These are phyloP conservation scores for Sarocladiaceae sp. DNA, from an alignment of 2,329 filamentous ascomycete species.

Conservation along the genomic window DNA sequence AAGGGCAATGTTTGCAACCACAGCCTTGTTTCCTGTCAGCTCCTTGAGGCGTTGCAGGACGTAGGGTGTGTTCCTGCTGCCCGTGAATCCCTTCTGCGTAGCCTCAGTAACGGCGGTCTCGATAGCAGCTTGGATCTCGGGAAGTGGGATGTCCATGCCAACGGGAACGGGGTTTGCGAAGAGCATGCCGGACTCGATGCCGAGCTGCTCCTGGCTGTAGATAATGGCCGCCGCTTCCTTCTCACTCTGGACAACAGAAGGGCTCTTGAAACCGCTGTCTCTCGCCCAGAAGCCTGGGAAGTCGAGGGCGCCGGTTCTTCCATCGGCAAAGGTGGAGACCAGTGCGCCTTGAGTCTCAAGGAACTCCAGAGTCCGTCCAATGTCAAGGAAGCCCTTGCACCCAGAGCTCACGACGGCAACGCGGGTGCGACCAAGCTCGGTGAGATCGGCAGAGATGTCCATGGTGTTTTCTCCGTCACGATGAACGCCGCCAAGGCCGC, in stretches of 20 bases:
- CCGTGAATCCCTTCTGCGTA: slow-evolving; percentile 57
- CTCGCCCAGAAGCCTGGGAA: slow-evolving; percentile 92
- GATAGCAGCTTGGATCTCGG: slow-evolving; percentile 65
- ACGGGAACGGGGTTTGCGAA: slow-evolving; percentile 86
- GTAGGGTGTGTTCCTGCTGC: slow-evolving; percentile 78
- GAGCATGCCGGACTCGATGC: slow-evolving; percentile 70
- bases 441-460: slow-evolving; percentile 93
- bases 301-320: slow-evolving; percentile 63
- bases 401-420: slow-evolving; percentile 86
- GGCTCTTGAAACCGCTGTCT: slow-evolving; percentile 77
- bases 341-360: slow-evolving; percentile 68
- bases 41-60: slow-evolving; percentile 74
- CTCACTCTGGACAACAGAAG: slow-evolving; percentile 66
- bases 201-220: slow-evolving; percentile 65
- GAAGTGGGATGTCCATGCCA: slow-evolving; percentile 61
- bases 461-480: slow-evolving; percentile 78
- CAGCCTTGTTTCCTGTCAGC: slow-evolving; percentile 64
- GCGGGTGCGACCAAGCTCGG: slow-evolving; percentile 82
- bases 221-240: slow-evolving; percentile 85
- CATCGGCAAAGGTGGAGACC: slow-evolving; percentile 86
- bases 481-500: slow-evolving; percentile 90
- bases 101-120: slow-evolving; percentile 61
- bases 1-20: slow-evolving; percentile 65
- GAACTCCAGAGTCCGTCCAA: slow-evolving; percentile 78
- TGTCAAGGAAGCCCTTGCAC: slow-evolving; percentile 94